phyloP scores from a whole-genome alignment of 2,329 filamentous ascomycete genomes.

The Metarhizium album region DNA sequence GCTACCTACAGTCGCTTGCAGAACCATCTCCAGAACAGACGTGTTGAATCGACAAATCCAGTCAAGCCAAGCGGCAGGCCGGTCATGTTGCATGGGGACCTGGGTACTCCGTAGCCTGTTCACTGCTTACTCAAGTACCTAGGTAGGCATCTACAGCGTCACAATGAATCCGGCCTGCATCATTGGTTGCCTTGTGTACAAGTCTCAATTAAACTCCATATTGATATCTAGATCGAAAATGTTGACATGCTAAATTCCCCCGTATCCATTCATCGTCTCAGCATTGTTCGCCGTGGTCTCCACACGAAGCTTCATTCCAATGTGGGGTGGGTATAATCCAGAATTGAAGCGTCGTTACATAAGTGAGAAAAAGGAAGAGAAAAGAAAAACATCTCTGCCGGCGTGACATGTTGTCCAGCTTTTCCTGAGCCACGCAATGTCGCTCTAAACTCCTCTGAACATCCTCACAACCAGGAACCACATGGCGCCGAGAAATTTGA shows the following conservation, averaged over 20 bases:
- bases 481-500: conserved; percentile 78
- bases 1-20: too few relatives aligned
- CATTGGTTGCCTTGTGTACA: background rate
- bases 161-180: too few relatives aligned
- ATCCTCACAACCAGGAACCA: conserved; percentile 89
- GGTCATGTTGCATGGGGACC: too few relatives aligned
- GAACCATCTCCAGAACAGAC: too few relatives aligned
- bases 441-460: conserved; percentile 57
- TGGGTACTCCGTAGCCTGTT: too few relatives aligned
- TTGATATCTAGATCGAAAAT: background rate
- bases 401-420: background rate
- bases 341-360: conserved; percentile 1
- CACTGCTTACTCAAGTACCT: too few relatives aligned
- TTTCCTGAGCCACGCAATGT: background rate
- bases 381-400: background rate
- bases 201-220: background rate
- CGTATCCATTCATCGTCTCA: background rate
- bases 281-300: background rate
- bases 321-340: conserved; percentile 11
- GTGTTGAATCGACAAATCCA: too few relatives aligned
- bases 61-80: too few relatives aligned
- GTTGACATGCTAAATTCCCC: background rate
- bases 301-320: conserved; percentile 3
- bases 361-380: background rate
- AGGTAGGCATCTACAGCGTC: too few relatives aligned